Evolutionary conservation across 2,329 filamentous ascomycete genomes (phyloP).

Genomic region (Karstenula rhodostoma): DNA sequence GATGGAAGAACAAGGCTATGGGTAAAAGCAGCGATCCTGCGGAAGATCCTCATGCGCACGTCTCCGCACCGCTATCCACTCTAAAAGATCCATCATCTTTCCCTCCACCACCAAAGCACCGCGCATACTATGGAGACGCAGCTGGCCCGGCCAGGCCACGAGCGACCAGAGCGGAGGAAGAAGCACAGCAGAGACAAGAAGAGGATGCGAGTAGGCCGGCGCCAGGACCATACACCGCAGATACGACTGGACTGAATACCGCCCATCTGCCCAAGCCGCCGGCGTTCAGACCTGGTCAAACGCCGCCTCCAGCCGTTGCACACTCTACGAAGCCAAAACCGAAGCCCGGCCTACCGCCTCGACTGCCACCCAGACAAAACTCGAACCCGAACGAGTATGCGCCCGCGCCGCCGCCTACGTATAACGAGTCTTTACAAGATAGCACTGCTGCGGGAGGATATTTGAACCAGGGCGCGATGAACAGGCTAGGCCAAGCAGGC

Average conservation of each 20-base stretch:
- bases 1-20: conserved; percentile 65
- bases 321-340: conserved; percentile 57
- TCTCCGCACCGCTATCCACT: conserved; percentile 70
- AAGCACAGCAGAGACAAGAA: neutral
- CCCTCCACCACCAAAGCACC: conserved; percentile 78
- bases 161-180: conserved; percentile 36
- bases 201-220: conserved; percentile 52
- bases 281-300: conserved; percentile 55
- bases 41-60: conserved; percentile 54
- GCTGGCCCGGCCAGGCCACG: conserved; percentile 51
- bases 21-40: conserved; percentile 62
- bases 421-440: conserved; percentile 52
- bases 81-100: conserved; percentile 81
- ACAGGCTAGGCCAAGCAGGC: conserved; percentile 74
- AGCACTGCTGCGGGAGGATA: conserved; percentile 46
- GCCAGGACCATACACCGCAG: conserved; percentile 70
- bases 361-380: conserved; percentile 74
- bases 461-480: conserved; percentile 68
- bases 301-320: conserved; percentile 32
- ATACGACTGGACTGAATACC: conserved; percentile 77
- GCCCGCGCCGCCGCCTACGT: conserved; percentile 57
- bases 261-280: conserved; percentile 76
- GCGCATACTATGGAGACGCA: conserved; percentile 58
- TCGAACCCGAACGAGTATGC: conserved; percentile 58
- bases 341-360: conserved; percentile 69